Evolutionary conservation across 2,329 filamentous ascomycete genomes (phyloP), one percentile per base, ranked within the genome.

Genomic region (Diaporthe humulicola): DNA sequence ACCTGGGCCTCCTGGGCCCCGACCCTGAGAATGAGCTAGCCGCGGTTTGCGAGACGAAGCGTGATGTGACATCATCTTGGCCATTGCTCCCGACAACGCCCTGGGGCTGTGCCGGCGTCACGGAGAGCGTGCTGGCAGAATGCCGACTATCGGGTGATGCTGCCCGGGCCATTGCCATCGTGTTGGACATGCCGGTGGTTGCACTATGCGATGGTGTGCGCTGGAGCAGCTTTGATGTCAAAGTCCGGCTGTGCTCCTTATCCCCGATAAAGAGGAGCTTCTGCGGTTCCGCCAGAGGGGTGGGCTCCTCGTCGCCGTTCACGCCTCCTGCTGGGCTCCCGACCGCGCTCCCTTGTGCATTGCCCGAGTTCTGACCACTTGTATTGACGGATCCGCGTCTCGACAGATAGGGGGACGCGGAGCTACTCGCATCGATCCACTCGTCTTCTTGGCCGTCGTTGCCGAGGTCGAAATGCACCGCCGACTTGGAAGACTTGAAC

Each of bases 201-300:
- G 90, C 88, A 76, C 89, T 87, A 76, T 91, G 87, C 9, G 91
- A 91, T 0, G 91, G 88, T 14, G 87, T 90, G 77, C 93, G 89
- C 79, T 93, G 90, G 2, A 95, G 86, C 50, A 94, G 83, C 74
- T 92, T 88, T 40, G 92, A 92, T 9, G 93, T 94, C 70, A 94
- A 88, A 76, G 92, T 90, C 78, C 92, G 90, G 75, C 91, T 92
- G 79, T 92, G 91, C 48, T 87, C 85, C 19, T 83, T 80, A 40
- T 84, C 85, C 74, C 87, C 83, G 73, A 84, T 85, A 52, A 86
- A 70, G 78, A 79, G 76, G 45, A 70, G 60, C 61, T 50, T 74
- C 54, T 76, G 73, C 40, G 75, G 73, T 28, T 74, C 79, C 64
- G 70, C 81, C n/a, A 75, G 67, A 15, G 76, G 74, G 4, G 74